These are phyloP conservation scores for Lophiostoma macrostomum DNA, from an alignment of 495 filamentous ascomycete genomes.

Conservation along the genomic window DNA sequence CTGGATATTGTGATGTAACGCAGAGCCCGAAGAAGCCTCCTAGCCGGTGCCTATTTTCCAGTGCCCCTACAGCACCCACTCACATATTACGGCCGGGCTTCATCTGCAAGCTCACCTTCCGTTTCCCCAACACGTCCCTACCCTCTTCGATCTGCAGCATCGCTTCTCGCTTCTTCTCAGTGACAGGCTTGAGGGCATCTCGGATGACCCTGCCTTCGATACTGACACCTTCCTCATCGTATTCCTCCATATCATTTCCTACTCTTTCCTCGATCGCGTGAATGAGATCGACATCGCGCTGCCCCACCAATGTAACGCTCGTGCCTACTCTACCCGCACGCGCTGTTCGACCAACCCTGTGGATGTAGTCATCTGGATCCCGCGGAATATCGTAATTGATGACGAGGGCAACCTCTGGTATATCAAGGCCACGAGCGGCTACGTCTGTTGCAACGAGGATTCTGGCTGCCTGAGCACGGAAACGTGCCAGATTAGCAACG, in stretches of 20 bases:
- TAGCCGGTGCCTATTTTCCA: not conserved
- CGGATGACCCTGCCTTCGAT: constrained; percentile 80
- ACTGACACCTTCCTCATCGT: constrained; percentile 83
- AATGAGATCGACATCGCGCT: constrained; percentile 83
- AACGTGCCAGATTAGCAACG: constrained; percentile 81
- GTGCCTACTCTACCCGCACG: constrained; percentile 81
- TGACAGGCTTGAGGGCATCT: constrained; percentile 80
- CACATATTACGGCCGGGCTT: not conserved
- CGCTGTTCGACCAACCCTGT: constrained; percentile 92
- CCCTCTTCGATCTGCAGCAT: constrained; percentile 87
- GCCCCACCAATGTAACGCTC: constrained; percentile 84
- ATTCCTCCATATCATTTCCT: constrained; percentile 75
- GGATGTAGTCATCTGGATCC: constrained; percentile 95
- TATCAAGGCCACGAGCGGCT: constrained; percentile 92
- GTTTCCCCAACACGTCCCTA: constrained; percentile 76
- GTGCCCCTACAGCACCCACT: not conserved
- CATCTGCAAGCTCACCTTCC: constrained; percentile 61
- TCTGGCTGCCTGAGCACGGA: constrained; percentile 85
- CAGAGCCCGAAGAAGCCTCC: no score
- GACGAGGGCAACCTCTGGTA: constrained; percentile 84
- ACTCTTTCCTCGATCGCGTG: constrained; percentile 83
- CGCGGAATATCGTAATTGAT: constrained; percentile 94
- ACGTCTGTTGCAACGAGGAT: constrained; percentile 95
- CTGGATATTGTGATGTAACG: no score
- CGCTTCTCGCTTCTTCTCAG: constrained; percentile 88